Evolutionary conservation across 768 basidiomycete species (phyloP).

Genomic region (Kwoniella europaea): DNA sequence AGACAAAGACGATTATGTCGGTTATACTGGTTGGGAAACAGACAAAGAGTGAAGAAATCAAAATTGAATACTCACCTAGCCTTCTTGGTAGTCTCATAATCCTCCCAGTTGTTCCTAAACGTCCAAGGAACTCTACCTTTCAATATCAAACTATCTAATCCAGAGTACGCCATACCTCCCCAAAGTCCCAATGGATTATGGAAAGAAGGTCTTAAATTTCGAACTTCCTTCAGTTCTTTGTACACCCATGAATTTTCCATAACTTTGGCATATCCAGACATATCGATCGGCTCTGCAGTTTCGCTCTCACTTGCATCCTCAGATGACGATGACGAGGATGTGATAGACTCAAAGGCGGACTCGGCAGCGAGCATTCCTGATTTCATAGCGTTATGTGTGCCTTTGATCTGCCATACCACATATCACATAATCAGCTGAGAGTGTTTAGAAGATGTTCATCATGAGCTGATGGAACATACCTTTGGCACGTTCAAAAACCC

Average conservation of each 20-base stretch:
- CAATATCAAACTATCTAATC: conserved; percentile 81
- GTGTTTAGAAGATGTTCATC: no score
- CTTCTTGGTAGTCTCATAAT: conserved; percentile 73
- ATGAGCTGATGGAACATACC: conserved; percentile 24
- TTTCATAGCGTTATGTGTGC: conserved; percentile 99
- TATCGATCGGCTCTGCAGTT: conserved; percentile 62
- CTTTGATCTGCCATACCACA: conserved; percentile 70
- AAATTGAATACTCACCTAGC: conserved; percentile 60
- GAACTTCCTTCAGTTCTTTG: conserved; percentile 82
- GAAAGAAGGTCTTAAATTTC: conserved; percentile 91
- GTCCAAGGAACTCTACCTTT: conserved; percentile 92
- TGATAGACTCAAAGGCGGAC: conserved; percentile 72
- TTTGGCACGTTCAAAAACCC: conserved; percentile 96
- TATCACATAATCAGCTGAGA: no score
- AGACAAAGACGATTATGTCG: no score
- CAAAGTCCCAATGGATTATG: conserved; percentile 72
- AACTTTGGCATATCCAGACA: conserved; percentile 73
- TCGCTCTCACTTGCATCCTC: conserved; percentile 36
- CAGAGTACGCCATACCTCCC: conserved; percentile 88
- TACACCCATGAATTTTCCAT: conserved; percentile 82
- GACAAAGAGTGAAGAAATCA: background rate
- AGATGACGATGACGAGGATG: conserved; percentile 18
- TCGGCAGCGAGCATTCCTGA: conserved; percentile 97
- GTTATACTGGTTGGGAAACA: background rate
- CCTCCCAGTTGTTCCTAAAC: conserved; percentile 68